These are phyloP conservation scores for Malus asiatica DNA, from an alignment of 306 rosid species.

Conservation along the genomic window DNA sequence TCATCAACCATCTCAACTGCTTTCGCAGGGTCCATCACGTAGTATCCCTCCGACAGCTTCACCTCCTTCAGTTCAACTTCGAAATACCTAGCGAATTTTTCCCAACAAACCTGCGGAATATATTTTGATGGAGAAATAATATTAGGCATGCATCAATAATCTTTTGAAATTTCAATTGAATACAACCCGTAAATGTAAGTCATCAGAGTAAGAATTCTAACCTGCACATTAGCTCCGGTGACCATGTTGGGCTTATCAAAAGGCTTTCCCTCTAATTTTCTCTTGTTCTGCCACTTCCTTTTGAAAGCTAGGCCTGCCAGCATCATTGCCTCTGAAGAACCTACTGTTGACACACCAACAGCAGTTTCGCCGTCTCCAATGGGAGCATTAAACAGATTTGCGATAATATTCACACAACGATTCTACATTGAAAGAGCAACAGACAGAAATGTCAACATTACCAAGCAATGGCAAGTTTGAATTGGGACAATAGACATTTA, in stretches of 20 bases:
- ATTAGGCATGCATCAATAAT: not conserved
- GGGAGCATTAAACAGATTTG: constrained; percentile 69
- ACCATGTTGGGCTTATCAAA: constrained; percentile 79
- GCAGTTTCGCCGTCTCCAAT: constrained; percentile 56
- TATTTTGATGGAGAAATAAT: not conserved
- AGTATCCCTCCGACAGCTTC: constrained; percentile 64
- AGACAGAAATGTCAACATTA: not conserved
- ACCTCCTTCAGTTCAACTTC: constrained; percentile 97
- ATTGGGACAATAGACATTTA: not conserved
- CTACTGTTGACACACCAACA: constrained; percentile 86
- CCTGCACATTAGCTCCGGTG: constrained; percentile 96
- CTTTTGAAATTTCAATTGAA: not conserved
- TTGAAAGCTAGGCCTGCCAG: constrained; percentile 87
- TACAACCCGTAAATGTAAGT: not conserved
- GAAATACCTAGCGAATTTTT: constrained; percentile 88
- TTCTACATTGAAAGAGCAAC: constrained; percentile 40
- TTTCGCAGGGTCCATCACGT: constrained; percentile 84
- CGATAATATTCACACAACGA: constrained; percentile 92
- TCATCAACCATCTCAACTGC: constrained; percentile 91
- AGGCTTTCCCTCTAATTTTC: constrained; percentile 70
- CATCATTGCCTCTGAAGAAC: constrained; percentile 96
- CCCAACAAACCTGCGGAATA: constrained; percentile 82
- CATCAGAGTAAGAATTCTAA: not conserved
- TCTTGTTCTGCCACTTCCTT: constrained; percentile 75
- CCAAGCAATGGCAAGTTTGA: not conserved